A percentile compares a stretch with the other conserved stretches of the same genome.
Conservation (phyloP, 208 protist species). For the Leishmania aethiopica region DNA sequence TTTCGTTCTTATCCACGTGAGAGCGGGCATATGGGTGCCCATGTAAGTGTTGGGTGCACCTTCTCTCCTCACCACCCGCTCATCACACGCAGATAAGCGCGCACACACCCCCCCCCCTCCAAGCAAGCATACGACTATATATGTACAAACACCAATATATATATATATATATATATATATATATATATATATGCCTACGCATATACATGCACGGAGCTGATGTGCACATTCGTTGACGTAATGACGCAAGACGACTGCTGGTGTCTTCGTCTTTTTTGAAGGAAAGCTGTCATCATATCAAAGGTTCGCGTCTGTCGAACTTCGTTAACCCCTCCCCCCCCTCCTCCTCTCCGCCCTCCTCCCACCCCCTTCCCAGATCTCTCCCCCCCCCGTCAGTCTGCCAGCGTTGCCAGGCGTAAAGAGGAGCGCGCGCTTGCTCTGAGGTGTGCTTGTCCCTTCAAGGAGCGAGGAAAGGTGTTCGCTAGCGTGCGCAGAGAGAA, state of each 20-base stretch:
- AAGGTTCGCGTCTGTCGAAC: background rate
- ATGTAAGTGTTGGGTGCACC: background rate
- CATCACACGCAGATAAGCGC: background rate
- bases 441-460: background rate
- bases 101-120: background rate
- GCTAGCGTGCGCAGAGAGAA: background rate
- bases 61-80: background rate
- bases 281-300: background rate
- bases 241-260: background rate
- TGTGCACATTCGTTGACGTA: background rate
- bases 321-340: background rate
- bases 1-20: background rate
- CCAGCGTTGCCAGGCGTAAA: background rate
- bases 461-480: background rate
- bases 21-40: background rate
- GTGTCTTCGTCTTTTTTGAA: constrained; percentile 1
- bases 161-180: background rate
- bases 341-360: background rate
- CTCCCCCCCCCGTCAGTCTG: too few relatives aligned
- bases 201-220: background rate
- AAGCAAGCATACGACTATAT: background rate
- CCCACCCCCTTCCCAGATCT: too few relatives aligned
- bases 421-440: background rate
- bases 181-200: background rate
- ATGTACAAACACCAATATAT: background rate